These are phyloP conservation scores for Rhodotorula glutinis DNA, from an alignment of 1,284 basidiomycete species.

Conservation along the genomic window DNA sequence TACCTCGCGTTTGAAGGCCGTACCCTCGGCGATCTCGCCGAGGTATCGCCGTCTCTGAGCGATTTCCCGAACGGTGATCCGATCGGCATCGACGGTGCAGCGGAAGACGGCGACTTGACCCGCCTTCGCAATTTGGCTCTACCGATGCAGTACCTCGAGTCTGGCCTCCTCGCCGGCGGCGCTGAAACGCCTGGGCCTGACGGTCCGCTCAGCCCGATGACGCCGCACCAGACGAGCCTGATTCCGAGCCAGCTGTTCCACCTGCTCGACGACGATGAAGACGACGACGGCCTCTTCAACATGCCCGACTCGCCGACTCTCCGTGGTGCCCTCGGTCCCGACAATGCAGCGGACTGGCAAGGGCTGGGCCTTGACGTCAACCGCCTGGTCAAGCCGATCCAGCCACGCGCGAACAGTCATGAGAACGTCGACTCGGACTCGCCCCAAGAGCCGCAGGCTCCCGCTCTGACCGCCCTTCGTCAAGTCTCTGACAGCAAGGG, in stretches of 20 bases:
- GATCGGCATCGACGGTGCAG: background rate
- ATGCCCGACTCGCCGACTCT: slow-evolving; percentile 38
- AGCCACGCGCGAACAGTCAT: background rate
- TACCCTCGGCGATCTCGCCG: background rate
- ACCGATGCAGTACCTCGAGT: slow-evolving; percentile 41
- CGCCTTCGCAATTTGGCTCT: slow-evolving; percentile 24
- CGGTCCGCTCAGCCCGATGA: slow-evolving; percentile 43
- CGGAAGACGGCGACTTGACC: background rate
- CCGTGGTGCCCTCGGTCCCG: slow-evolving; percentile 12
- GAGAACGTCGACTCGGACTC: slow-evolving; percentile 3
- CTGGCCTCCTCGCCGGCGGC: slow-evolving; percentile 32
- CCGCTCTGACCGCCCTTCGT: background rate
- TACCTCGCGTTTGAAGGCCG: slow-evolving; percentile 34
- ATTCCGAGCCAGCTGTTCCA: slow-evolving; percentile 44
- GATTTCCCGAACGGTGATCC: background rate
- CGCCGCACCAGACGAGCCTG: slow-evolving; percentile 44
- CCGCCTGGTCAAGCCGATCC: too few relatives aligned
- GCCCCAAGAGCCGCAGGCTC: slow-evolving; percentile 1
- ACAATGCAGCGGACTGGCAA: slow-evolving; percentile 22
- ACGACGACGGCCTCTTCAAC: slow-evolving; percentile 37
- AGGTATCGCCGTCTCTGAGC: background rate
- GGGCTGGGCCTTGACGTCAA: slow-evolving; percentile 30
- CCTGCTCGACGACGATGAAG: slow-evolving; percentile 47
- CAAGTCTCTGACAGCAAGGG: background rate
- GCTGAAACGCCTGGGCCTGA: slow-evolving; percentile 23